Percentiles rank a stretch among this genome's conserved stretches.
Evolutionary conservation across 148 eudicot species (phyloP).

Genomic region (Chenopodium quinoa): DNA sequence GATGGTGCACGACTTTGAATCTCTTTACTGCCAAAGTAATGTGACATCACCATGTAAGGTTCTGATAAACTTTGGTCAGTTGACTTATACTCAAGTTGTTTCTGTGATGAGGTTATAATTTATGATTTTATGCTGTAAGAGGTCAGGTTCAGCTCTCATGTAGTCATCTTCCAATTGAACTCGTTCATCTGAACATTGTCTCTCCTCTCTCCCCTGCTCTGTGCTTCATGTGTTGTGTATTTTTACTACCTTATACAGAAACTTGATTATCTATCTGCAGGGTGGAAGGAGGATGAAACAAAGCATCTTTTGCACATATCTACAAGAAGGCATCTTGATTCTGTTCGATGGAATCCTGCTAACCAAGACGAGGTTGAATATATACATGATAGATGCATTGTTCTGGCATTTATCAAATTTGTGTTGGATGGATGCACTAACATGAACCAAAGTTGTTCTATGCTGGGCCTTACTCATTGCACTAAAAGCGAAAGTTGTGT

Average conservation of each 20-base stretch:
- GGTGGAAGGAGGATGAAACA: constrained; percentile 56
- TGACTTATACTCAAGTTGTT: neutral
- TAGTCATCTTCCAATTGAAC: neutral
- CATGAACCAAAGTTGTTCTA: neutral
- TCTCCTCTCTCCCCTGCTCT: neutral
- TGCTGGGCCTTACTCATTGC: neutral
- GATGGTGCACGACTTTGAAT: constrained; percentile 77
- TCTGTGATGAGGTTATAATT: neutral
- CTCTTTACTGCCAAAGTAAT: constrained; percentile 58
- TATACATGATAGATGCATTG: neutral
- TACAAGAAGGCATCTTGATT: constrained; percentile 47
- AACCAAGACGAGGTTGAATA: constrained; percentile 84
- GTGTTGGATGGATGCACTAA: neutral
- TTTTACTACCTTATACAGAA: constrained; percentile 5
- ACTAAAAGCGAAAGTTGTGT: neutral
- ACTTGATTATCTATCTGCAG: constrained; percentile 24
- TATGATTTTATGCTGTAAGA: neutral
- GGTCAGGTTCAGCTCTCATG: neutral
- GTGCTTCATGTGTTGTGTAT: neutral
- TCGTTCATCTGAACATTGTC: neutral
- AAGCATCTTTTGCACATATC: constrained; percentile 75
- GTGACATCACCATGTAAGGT: constrained; percentile 31
- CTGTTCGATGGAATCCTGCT: constrained; percentile 77
- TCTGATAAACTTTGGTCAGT: neutral
- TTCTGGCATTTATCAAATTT: neutral